Conservation (phyloP, 768 basidiomycete genomes). For the Clitopilus passeckerianus region DNA sequence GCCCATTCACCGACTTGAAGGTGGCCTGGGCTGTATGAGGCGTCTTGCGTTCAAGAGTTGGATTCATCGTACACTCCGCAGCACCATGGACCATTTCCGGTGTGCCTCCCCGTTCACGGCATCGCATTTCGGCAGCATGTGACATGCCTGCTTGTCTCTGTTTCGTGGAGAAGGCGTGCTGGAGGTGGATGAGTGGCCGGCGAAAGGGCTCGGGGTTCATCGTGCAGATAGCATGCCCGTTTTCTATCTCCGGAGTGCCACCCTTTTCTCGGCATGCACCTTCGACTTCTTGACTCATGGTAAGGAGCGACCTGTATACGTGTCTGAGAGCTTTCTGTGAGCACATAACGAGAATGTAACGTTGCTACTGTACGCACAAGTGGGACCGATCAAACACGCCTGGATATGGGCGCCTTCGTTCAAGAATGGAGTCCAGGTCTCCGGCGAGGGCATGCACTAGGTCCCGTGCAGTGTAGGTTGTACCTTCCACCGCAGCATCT, state of each 20-base stretch:
- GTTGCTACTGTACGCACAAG: neutral
- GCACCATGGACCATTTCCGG: neutral
- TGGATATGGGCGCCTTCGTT: neutral
- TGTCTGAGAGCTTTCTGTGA: neutral
- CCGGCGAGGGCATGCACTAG: neutral
- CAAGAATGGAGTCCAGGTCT: neutral
- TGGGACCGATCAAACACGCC: neutral
- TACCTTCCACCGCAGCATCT: neutral
- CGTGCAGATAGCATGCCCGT: constrained; percentile 3
- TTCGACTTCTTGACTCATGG: neutral
- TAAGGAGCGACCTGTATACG: neutral
- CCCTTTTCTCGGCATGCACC: constrained; percentile 1
- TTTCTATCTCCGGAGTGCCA: constrained; percentile 1
- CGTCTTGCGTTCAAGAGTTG: neutral
- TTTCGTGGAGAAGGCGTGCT: neutral
- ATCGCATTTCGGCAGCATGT: neutral
- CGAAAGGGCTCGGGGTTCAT: neutral
- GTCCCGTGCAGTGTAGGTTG: neutral
- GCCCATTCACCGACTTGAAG: neutral
- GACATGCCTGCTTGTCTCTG: neutral
- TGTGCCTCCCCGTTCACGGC: neutral
- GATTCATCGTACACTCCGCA: neutral
- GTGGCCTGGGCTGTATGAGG: neutral
- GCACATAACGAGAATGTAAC: neutral
- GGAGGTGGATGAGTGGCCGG: neutral